phyloP scores from a whole-genome alignment of 2,329 filamentous ascomycete genomes.

The Leptographium wingfieldii region DNA sequence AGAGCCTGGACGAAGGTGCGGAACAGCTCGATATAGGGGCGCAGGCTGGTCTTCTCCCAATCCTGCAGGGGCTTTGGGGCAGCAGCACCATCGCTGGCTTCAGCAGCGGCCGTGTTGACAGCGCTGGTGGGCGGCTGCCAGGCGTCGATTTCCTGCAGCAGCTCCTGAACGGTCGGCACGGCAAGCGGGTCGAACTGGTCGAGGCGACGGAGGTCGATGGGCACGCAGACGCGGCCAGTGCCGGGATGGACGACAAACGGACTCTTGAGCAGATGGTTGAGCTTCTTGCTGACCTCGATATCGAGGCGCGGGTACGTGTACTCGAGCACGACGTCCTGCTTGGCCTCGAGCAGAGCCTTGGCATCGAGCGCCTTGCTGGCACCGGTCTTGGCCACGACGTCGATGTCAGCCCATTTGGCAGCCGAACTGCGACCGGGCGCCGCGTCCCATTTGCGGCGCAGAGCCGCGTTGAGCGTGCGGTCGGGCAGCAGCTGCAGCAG shows the following conservation, averaged over 20 bases:
- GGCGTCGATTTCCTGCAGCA: constrained; percentile 75
- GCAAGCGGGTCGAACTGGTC: constrained; percentile 76
- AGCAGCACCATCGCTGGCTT: constrained; percentile 10
- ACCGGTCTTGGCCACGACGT: constrained; percentile 66
- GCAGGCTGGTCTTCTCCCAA: constrained; percentile 95
- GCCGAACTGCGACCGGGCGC: constrained; percentile 63
- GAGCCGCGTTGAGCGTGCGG: constrained; percentile 58
- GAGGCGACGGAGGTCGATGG: constrained; percentile 63
- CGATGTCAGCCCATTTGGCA: constrained; percentile 90
- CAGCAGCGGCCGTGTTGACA: constrained; percentile 20
- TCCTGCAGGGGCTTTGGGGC: constrained; percentile 46
- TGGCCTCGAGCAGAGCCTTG: constrained; percentile 67
- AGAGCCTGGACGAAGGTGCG: constrained; percentile 65
- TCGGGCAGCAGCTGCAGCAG: constrained; percentile 81
- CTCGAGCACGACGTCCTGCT: constrained; percentile 91
- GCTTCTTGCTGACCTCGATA: constrained; percentile 93
- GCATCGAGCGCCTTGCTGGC: constrained; percentile 60
- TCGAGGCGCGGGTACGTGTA: constrained; percentile 97
- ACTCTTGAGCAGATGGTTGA: constrained; percentile 94
- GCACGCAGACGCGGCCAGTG: constrained; percentile 88
- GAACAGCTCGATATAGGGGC: constrained; percentile 86
- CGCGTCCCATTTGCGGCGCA: constrained; percentile 85
- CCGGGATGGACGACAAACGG: constrained; percentile 95
- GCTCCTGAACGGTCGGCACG: constrained; percentile 78
- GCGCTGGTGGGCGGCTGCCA: constrained; percentile 36